Evolutionary conservation across 208 protist species (phyloP).

Genomic region (Acanthamoeba castellanii): DNA sequence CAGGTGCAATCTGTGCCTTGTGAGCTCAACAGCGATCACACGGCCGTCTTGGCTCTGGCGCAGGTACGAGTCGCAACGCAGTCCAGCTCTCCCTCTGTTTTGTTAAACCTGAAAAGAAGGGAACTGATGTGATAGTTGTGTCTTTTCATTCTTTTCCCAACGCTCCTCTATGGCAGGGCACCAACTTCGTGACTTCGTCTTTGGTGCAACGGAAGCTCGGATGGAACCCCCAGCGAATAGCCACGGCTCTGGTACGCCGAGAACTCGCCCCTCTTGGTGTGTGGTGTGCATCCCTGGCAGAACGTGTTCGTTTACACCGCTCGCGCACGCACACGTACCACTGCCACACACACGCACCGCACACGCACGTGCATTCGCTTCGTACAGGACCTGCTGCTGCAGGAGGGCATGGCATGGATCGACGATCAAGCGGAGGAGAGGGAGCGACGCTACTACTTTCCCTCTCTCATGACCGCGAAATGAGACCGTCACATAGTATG

Average conservation of each 20-base stretch:
- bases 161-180: not conserved
- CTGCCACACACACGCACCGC: not conserved
- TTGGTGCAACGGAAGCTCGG: slow-evolving; percentile 48
- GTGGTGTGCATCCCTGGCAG: too few relatives aligned
- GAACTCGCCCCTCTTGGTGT: too few relatives aligned
- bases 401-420: slow-evolving; percentile 89
- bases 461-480: slow-evolving; percentile 50
- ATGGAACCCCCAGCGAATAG: slow-evolving; percentile 78
- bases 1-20: slow-evolving; percentile 87
- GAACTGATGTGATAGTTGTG: too few relatives aligned
- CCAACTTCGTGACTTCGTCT: slow-evolving; percentile 22
- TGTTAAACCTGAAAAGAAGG: too few relatives aligned
- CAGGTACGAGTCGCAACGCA: slow-evolving; percentile 32
- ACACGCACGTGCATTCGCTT: not conserved
- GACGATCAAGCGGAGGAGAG: slow-evolving; percentile 79
- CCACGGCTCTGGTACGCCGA: slow-evolving; percentile 57
- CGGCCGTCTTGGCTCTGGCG: slow-evolving; percentile 77
- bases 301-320: too few relatives aligned
- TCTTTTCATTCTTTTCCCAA: too few relatives aligned
- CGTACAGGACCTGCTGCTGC: slow-evolving; percentile 79
- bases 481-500: too few relatives aligned
- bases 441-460: slow-evolving; percentile 77
- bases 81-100: not conserved
- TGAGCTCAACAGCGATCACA: slow-evolving; percentile 89
- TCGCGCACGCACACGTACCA: not conserved